Percentiles rank a stretch among this genome's conserved stretches.
These are phyloP conservation scores for Tuber aestivum DNA, from an alignment of 495 filamentous ascomycete species.

Conservation along the genomic window DNA sequence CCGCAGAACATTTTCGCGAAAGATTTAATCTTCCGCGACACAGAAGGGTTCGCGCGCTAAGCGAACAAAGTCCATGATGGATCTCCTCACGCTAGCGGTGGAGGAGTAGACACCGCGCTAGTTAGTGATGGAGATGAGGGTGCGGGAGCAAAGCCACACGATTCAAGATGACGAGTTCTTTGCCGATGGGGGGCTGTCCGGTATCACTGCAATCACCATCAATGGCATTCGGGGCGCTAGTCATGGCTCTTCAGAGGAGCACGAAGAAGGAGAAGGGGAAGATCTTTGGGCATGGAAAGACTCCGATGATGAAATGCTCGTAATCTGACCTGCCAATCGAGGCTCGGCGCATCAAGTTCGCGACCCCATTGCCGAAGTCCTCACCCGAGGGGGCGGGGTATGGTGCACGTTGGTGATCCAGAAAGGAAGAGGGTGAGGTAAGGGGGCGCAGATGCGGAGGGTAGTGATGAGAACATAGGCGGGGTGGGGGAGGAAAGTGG, in stretches of 20 bases:
- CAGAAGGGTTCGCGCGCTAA: constrained; percentile 66
- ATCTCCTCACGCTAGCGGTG: constrained; percentile 35
- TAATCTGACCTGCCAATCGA: constrained; percentile 69
- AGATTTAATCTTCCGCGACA: constrained; percentile 76
- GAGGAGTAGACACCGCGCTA: constrained; percentile 43
- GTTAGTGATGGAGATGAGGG: background rate
- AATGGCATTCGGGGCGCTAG: constrained; percentile 32
- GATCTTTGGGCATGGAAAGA: constrained; percentile 73
- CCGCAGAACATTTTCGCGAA: constrained; percentile 77
- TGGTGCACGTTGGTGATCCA: constrained; percentile 52
- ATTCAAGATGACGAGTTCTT: no score
- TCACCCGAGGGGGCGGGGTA: constrained; percentile 84
- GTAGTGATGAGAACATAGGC: no score
- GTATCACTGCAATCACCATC: constrained; percentile 6
- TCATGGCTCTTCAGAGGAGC: constrained; percentile 4
- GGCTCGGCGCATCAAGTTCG: constrained; percentile 73
- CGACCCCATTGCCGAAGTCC: constrained; percentile 69
- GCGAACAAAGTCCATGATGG: constrained; percentile 46
- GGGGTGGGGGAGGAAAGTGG: no score
- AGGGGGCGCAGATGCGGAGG: no score
- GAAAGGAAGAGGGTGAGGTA: no score
- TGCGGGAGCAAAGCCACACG: no score
- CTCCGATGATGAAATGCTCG: constrained; percentile 79
- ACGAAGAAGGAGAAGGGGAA: constrained; percentile 43
- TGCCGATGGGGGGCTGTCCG: background rate